These are phyloP conservation scores for Quercus berberidifolia DNA, from an alignment of 306 rosid species.

Conservation along the genomic window DNA sequence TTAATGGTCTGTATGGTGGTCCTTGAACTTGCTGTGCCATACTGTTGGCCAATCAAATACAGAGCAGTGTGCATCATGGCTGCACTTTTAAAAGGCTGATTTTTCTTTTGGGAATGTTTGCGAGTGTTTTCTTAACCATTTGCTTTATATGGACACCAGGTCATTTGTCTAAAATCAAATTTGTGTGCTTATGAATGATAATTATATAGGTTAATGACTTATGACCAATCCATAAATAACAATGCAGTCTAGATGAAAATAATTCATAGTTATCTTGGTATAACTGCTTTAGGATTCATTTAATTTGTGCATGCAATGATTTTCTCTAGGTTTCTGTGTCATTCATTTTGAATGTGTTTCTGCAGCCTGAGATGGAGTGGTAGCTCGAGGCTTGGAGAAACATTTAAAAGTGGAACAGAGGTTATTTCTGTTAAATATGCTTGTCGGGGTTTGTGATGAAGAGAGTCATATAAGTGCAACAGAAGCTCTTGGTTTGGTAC, in stretches of 20 bases:
- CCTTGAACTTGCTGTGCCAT: not conserved
- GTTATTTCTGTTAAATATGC: constrained; percentile 61
- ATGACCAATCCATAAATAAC: not conserved
- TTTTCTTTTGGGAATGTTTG: too few species aligned
- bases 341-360: not conserved
- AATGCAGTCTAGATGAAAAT: not conserved
- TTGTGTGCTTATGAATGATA: too few species aligned
- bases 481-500: constrained; percentile 87
- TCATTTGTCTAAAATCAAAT: not conserved
- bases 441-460: constrained; percentile 56
- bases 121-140: not conserved
- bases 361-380: constrained; percentile 99
- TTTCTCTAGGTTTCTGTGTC: not conserved
- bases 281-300: not conserved
- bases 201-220: not conserved
- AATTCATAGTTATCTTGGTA: not conserved
- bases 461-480: constrained; percentile 55
- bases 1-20: not conserved
- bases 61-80: not conserved
- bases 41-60: not conserved
- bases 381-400: constrained; percentile 70
- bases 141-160: not conserved
- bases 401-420: constrained; percentile 76
- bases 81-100: not conserved
- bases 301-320: not conserved